Conservation (phyloP, 805 yeast genomes). For the Tetrapisispora nanseiensis region DNA sequence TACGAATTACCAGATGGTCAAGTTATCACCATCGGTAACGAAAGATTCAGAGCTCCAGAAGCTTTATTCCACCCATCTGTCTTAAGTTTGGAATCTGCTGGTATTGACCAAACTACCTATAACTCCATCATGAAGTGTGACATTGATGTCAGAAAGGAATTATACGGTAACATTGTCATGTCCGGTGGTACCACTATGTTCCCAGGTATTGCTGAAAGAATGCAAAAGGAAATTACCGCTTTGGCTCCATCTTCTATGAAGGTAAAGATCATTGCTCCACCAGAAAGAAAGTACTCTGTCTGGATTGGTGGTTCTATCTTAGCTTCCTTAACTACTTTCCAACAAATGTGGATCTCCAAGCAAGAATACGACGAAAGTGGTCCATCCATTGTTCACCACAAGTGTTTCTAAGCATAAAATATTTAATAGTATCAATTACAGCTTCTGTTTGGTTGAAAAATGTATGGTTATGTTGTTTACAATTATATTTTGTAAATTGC, state of each 20-base stretch:
- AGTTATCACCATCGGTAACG: constrained; percentile 98
- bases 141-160: constrained; percentile 96
- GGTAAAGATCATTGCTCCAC: constrained; percentile 98
- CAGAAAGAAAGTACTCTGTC: constrained; percentile 98
- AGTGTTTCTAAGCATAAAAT: constrained; percentile 34
- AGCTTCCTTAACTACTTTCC: constrained; percentile 98
- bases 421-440: neutral
- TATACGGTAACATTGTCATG: constrained; percentile 98
- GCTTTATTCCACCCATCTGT: constrained; percentile 98
- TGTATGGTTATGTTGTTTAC: neutral
- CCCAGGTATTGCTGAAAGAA: constrained; percentile 99
- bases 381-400: constrained; percentile 83
- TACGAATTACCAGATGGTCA: constrained; percentile 99
- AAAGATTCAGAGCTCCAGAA: constrained; percentile 99
- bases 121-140: constrained; percentile 91
- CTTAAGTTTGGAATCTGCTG: constrained; percentile 86
- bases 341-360: constrained; percentile 99
- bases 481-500: neutral
- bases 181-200: constrained; percentile 99
- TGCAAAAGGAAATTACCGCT: constrained; percentile 99
- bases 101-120: constrained; percentile 89
- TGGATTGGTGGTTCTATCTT: constrained; percentile 99
- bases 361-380: constrained; percentile 99
- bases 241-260: constrained; percentile 99
- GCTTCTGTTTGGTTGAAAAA: neutral